A percentile compares a stretch with the other conserved stretches of the same genome.
phyloP scores from a whole-genome alignment of 2,329 filamentous ascomycete genomes.

The Emydomyces testavorans region DNA sequence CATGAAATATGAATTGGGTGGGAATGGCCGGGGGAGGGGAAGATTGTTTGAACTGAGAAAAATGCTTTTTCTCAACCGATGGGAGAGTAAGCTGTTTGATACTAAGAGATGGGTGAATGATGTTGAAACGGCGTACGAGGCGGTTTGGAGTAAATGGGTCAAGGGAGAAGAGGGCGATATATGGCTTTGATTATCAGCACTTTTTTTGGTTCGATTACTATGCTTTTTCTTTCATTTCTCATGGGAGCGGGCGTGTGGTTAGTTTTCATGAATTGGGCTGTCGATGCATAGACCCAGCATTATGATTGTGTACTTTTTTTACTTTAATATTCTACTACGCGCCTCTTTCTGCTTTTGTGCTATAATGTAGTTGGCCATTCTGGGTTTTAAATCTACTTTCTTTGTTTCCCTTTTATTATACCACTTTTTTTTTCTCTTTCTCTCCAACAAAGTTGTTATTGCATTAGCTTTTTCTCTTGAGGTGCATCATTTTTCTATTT shows the following conservation, averaged over 20 bases:
- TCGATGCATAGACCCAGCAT: background rate
- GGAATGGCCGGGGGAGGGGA: conserved; percentile 40
- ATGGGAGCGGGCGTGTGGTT: conserved; percentile 1
- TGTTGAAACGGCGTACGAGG: conserved; percentile 75
- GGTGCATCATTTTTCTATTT: background rate
- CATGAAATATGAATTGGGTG: conserved; percentile 45
- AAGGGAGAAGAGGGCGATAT: conserved; percentile 83
- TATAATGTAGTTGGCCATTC: background rate
- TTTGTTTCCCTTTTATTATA: conserved; percentile 14
- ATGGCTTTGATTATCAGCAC: conserved; percentile 45
- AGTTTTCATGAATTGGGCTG: background rate
- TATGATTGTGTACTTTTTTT: background rate
- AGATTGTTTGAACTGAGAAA: conserved; percentile 67
- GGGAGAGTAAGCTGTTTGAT: conserved; percentile 80
- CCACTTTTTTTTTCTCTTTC: conserved; percentile 6
- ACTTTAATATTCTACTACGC: background rate
- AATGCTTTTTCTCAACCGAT: conserved; percentile 71
- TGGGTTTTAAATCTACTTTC: conserved; percentile 1
- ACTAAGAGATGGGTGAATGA: conserved; percentile 84
- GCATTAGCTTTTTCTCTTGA: background rate
- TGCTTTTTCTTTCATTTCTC: background rate
- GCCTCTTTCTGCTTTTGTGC: background rate
- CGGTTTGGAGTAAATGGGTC: conserved; percentile 83
- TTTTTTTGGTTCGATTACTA: background rate
- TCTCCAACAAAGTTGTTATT: background rate